Conservation (phyloP, 441 rosid species). For the Corymbia citriodora region DNA sequence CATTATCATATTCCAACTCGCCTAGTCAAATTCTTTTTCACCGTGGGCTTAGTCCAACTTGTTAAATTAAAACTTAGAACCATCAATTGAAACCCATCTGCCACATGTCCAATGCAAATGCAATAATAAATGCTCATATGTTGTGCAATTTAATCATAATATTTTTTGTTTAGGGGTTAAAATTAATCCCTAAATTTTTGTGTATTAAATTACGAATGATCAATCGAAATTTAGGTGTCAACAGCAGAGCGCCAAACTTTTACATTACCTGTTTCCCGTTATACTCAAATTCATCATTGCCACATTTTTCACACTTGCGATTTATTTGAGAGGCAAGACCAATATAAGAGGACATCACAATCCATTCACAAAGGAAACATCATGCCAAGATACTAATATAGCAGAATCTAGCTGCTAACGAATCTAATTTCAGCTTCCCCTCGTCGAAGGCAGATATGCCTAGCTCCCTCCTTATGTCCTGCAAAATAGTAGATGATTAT, state of each 20-base stretch:
- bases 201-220: too few relatives aligned
- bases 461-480: constrained; percentile 56
- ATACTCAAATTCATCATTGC: constrained; percentile 36
- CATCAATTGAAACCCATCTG: too few relatives aligned
- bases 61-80: too few relatives aligned
- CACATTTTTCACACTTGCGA: constrained; percentile 38
- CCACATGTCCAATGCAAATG: too few relatives aligned
- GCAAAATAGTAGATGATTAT: background rate
- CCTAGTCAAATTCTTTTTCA: too few relatives aligned
- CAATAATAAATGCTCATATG: too few relatives aligned
- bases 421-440: constrained; percentile 23
- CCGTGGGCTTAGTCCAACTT: too few relatives aligned
- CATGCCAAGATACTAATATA: background rate
- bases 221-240: too few relatives aligned
- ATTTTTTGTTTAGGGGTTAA: too few relatives aligned
- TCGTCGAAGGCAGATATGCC: constrained; percentile 43
- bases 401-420: constrained; percentile 15
- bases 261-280: constrained; percentile 37
- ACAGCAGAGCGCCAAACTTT: background rate
- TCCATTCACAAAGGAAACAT: background rate
- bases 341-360: background rate
- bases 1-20: too few relatives aligned
- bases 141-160: too few relatives aligned
- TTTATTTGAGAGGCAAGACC: constrained; percentile 20
- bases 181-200: too few relatives aligned